Conservation (phyloP, 495 filamentous ascomycete genomes). For the Penicillium cosmopolitanum region DNA sequence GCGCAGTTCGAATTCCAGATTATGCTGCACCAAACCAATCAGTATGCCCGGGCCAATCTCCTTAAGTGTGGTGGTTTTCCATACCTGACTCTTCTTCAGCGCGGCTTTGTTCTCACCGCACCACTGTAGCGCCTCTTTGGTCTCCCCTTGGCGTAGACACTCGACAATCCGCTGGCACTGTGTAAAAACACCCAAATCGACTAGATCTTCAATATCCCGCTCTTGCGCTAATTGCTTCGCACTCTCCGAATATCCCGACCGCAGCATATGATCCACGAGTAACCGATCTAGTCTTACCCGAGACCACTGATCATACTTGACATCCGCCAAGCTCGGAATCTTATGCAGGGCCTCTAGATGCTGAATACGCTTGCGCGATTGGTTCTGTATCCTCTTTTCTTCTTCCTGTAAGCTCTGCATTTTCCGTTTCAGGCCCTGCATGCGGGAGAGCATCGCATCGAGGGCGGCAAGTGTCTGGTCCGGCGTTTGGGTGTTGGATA, state of each 20-base stretch:
- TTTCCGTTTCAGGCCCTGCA: constrained; percentile 87
- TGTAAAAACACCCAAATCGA: constrained; percentile 88
- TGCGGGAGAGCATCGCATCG: constrained; percentile 79
- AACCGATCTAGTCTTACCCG: constrained; percentile 78
- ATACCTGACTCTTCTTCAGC: constrained; percentile 79
- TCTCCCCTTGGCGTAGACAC: constrained; percentile 69
- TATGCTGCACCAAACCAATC: constrained; percentile 56
- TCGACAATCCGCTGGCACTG: constrained; percentile 76
- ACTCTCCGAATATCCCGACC: constrained; percentile 79
- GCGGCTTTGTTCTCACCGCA: constrained; percentile 89
- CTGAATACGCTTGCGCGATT: constrained; percentile 73
- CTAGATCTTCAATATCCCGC: constrained; percentile 74
- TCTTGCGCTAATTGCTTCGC: constrained; percentile 73
- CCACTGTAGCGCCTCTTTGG: constrained; percentile 82
- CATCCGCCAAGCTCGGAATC: constrained; percentile 83
- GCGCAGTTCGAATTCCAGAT: constrained; percentile 91
- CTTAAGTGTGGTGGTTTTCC: constrained; percentile 19
- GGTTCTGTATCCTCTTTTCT: constrained; percentile 70
- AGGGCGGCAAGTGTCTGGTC: constrained; percentile 74
- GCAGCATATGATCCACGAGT: constrained; percentile 85
- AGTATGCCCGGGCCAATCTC: too few relatives aligned
- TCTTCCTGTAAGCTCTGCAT: constrained; percentile 76
- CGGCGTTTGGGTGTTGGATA: constrained; percentile 60
- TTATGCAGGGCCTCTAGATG: constrained; percentile 79
- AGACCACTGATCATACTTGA: constrained; percentile 93